Evolutionary conservation across 306 rosid species (phyloP).

Genomic region (Castanospermum australe): DNA sequence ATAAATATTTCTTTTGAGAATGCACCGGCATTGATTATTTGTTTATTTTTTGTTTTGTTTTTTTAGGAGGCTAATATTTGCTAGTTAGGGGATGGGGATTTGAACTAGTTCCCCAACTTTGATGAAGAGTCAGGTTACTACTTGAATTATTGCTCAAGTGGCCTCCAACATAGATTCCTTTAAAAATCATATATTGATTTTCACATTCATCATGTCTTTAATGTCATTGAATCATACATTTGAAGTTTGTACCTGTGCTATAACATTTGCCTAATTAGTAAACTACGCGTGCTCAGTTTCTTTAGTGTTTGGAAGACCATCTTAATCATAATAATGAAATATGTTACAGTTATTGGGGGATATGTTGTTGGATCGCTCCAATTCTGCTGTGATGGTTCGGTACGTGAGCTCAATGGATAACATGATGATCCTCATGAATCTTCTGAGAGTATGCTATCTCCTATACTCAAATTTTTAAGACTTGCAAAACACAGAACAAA

Average conservation of each 20-base stretch:
- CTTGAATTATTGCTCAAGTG: no score
- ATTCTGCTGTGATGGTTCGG: constrained; percentile 74
- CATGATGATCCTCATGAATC: constrained; percentile 90
- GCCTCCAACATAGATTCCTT: no score
- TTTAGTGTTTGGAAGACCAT: background rate
- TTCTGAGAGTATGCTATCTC: constrained; percentile 60
- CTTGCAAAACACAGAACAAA: background rate
- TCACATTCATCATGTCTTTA: background rate
- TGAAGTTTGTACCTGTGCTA: background rate
- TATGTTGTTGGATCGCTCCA: constrained; percentile 78
- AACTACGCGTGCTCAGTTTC: background rate
- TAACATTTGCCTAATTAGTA: background rate
- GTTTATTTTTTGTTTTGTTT: background rate
- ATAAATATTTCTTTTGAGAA: background rate
- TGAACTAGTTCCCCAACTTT: no score
- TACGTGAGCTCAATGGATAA: constrained; percentile 84
- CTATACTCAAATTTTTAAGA: background rate
- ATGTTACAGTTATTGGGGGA: constrained; percentile 73
- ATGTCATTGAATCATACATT: background rate
- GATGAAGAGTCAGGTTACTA: no score
- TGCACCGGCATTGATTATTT: background rate
- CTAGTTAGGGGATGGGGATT: no score
- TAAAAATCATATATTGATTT: background rate
- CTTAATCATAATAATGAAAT: background rate
- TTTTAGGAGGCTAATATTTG: no score